Evolutionary conservation across 257 asterid genomes (phyloP).

Genomic region (Oldenlandia corymbosa): DNA sequence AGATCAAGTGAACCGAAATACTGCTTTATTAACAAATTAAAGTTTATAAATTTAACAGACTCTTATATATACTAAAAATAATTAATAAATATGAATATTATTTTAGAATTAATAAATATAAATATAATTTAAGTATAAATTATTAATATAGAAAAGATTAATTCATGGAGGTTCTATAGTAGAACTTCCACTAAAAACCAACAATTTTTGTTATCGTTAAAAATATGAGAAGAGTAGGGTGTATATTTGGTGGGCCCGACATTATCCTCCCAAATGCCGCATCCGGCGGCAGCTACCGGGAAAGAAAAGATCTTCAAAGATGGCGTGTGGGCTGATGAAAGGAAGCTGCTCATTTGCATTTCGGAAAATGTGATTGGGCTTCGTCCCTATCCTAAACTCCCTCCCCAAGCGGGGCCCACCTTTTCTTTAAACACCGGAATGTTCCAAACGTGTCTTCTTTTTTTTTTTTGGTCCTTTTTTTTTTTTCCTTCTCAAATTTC

Average conservation of each 20-base stretch:
- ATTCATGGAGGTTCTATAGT: too few species aligned
- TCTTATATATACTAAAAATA: too few species aligned
- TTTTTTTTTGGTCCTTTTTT: not conserved
- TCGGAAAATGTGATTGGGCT: slow-evolving; percentile 24
- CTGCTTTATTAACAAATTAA: too few species aligned
- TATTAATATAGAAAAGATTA: too few species aligned
- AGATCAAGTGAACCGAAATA: too few species aligned
- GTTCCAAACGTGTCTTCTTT: slow-evolving; percentile 24
- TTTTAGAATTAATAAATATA: too few species aligned
- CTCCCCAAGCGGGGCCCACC: slow-evolving; percentile 14
- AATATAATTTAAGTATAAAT: too few species aligned
- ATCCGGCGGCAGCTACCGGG: slow-evolving; percentile 22
- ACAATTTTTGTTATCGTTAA: too few species aligned
- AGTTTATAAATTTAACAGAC: too few species aligned
- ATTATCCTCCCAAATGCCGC: slow-evolving; percentile 41
- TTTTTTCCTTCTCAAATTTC: not conserved
- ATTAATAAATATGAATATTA: too few species aligned
- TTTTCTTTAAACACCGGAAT: slow-evolving; percentile 18
- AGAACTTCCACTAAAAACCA: too few species aligned
- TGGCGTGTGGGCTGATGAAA: slow-evolving; percentile 37
- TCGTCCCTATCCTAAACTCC: slow-evolving; percentile 35
- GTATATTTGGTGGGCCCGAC: slow-evolving; percentile 33
- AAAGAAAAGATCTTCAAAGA: slow-evolving; percentile 4
- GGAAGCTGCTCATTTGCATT: slow-evolving; percentile 1
- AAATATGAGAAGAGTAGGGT: too few species aligned